Evolutionary conservation across 805 yeast species (phyloP), one percentile per base, ranked within the genome.

Genomic region (Candida pini): DNA sequence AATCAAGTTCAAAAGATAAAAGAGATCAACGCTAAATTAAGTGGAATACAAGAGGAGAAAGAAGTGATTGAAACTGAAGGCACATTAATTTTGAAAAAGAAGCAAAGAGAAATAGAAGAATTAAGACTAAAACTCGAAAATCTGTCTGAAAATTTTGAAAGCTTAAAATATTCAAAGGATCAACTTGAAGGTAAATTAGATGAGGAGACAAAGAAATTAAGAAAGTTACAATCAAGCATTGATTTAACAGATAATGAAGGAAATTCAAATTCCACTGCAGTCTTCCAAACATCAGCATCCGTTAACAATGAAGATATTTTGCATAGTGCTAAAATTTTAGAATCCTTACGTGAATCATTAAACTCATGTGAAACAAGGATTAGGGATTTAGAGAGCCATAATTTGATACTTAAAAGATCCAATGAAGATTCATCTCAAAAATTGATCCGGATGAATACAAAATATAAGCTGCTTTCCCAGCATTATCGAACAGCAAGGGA

Each of bases 381-480:
- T 17, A 69, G 71, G 16, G 86, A 80, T 23, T 61, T 67, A 31
- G 88, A 82, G 42, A 62, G 58, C 15, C 36, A 73, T 39, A 77
- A 78, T 40, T 48, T 49, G 14, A 64, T 70, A n/a, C 60, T 83
- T 46, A 77, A 76, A 57, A 69, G 64, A 36, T 53, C 78, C 20
- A 81, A 80, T 45, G 85, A 79, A 24, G 92, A 84, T 35, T 58
- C 78, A n/a, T 72, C 69, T 19, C 65, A 76, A 47, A 84, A 83
- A 51, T 62, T 79, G 32, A 84, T 81, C 28, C 67, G 87, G 44
- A 49, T 83, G 30, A 71, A 78, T n/a, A 81, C 79, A 49, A 82
- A 78, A 48, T 82, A 80, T 58, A 81, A 78, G 54, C 47, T 71
- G 12, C 49, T 81, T n/a, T 68, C 84, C 1, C 74, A 67, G 39